Conservation (phyloP, 306 rosid genomes). For the Cicer yamashitae region DNA sequence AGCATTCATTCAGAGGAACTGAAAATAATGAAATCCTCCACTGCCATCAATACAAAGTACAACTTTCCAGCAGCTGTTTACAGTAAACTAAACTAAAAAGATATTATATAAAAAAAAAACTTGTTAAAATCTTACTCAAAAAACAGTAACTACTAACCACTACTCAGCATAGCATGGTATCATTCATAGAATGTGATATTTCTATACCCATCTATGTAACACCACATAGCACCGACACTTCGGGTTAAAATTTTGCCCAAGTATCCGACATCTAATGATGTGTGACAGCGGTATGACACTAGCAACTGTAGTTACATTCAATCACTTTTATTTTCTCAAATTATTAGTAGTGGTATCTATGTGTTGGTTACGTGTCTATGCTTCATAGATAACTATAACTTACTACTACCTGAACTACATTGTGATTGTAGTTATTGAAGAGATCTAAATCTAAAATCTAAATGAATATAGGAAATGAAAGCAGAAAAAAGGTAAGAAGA, state of each 20-base stretch:
- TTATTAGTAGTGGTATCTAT: too few relatives aligned
- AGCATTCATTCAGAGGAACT: slow-evolving; percentile 13
- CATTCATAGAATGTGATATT: background rate
- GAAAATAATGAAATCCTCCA: slow-evolving; percentile 38
- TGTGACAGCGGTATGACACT: too few relatives aligned
- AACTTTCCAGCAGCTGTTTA: slow-evolving; percentile 12
- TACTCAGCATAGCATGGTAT: background rate
- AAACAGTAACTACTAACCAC: background rate
- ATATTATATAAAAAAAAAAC: background rate
- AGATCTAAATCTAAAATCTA: background rate
- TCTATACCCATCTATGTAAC: background rate
- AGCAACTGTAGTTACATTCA: too few relatives aligned
- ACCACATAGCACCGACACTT: too few relatives aligned
- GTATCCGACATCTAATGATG: too few relatives aligned
- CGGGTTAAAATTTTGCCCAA: too few relatives aligned
- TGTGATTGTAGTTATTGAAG: slow-evolving; percentile 8
- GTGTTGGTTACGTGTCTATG: too few relatives aligned
- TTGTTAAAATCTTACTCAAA: background rate
- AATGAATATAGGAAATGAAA: background rate
- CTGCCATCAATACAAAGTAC: background rate
- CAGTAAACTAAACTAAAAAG: slow-evolving; percentile 14
- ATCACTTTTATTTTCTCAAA: too few relatives aligned
- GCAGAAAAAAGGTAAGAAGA: background rate
- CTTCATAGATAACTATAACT: background rate
- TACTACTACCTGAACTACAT: slow-evolving; percentile 5